Evolutionary conservation across 2,329 filamentous ascomycete species (phyloP).

Genomic region (Pseudogymnoascus sp.): DNA sequence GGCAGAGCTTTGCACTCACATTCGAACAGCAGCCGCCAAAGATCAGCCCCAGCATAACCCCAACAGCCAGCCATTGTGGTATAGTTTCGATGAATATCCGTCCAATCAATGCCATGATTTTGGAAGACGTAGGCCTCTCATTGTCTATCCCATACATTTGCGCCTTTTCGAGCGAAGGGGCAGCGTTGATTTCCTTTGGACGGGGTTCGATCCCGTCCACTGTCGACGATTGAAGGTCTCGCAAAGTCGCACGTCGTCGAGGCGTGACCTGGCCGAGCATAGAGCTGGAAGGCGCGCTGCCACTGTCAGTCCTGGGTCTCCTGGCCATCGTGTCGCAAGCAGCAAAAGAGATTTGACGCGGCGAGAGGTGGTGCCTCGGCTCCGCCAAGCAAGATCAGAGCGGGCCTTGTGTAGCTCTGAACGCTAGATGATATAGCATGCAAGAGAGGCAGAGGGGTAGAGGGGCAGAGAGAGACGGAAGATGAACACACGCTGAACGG

Average conservation of each 20-base stretch:
- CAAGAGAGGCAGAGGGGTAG: not conserved
- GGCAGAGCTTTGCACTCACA: constrained; percentile 43
- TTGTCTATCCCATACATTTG: constrained; percentile 49
- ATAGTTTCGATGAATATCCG: constrained; percentile 51
- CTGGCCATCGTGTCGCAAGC: constrained; percentile 25
- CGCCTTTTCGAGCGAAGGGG: constrained; percentile 46
- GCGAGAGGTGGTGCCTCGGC: not conserved
- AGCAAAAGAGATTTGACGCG: constrained; percentile 1
- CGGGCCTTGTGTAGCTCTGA: not conserved
- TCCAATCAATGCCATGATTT: constrained; percentile 43
- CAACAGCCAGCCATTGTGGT: constrained; percentile 55
- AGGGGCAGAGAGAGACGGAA: not conserved
- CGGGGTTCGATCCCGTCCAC: constrained; percentile 33
- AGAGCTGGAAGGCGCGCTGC: constrained; percentile 28
- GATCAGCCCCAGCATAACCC: constrained; percentile 71
- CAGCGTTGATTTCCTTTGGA: constrained; percentile 47
- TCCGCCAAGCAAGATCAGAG: constrained; percentile 8
- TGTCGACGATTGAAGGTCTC: constrained; percentile 37
- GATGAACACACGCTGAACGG: not conserved
- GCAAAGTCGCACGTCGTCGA: constrained; percentile 39
- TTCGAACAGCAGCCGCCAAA: constrained; percentile 95
- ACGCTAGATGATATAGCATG: constrained; percentile 8
- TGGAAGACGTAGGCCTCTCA: constrained; percentile 42
- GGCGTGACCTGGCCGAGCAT: constrained; percentile 37
- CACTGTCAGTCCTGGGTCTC: constrained; percentile 29